Evolutionary conservation across 768 basidiomycete genomes (phyloP).

Genomic region (Pleurotus tuoliensis): DNA sequence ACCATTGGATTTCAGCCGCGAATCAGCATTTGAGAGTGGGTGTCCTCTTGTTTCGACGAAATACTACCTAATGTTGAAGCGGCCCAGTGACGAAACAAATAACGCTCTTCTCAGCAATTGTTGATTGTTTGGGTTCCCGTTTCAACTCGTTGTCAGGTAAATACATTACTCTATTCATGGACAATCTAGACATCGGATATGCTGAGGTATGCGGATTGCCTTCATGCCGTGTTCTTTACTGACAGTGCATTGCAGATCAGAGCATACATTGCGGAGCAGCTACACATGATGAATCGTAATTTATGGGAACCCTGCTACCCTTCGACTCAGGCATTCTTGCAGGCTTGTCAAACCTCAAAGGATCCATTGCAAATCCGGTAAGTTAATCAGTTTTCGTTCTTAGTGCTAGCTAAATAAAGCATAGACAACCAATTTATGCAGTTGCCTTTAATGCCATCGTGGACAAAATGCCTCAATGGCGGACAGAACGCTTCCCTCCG

Average conservation of each 20-base stretch:
- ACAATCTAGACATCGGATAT: slow-evolving; percentile 77
- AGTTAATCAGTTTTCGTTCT: slow-evolving; percentile 3
- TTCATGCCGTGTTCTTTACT: not conserved
- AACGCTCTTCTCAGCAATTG: slow-evolving; percentile 58
- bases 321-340: slow-evolving; percentile 48
- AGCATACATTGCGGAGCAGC: slow-evolving; percentile 59
- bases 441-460: slow-evolving; percentile 55
- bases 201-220: slow-evolving; percentile 57
- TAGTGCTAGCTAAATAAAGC: slow-evolving; percentile 9
- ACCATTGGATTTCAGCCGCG: slow-evolving; percentile 77
- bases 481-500: slow-evolving; percentile 74
- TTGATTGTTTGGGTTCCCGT: slow-evolving; percentile 61
- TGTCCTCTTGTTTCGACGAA: not conserved
- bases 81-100: slow-evolving; percentile 72
- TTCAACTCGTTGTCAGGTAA: slow-evolving; percentile 65
- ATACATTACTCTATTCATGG: slow-evolving; percentile 67
- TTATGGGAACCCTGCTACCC: slow-evolving; percentile 70
- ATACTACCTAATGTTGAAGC: slow-evolving; percentile 7
- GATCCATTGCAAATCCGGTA: slow-evolving; percentile 68
- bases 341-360: slow-evolving; percentile 42
- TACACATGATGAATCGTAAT: slow-evolving; percentile 52
- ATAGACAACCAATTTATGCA: slow-evolving; percentile 53
- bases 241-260: slow-evolving; percentile 47
- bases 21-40: slow-evolving; percentile 86
- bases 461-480: slow-evolving; percentile 61